Percentiles rank a stretch among this genome's conserved stretches.
Conservation (phyloP, 1,284 basidiomycete genomes). For the Ustilago vetiveriae region DNA sequence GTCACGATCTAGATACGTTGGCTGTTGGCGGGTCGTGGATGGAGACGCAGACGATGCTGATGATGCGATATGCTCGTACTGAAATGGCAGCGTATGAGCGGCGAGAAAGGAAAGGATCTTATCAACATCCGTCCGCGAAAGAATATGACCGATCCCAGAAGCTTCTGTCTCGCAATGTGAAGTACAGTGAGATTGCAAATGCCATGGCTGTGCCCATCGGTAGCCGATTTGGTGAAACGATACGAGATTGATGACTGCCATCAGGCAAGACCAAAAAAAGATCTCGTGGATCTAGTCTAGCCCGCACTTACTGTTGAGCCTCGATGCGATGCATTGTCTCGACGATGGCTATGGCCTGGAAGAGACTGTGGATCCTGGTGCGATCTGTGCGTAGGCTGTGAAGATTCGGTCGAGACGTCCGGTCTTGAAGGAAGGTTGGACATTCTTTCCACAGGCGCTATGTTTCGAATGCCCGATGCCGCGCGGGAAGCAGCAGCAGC, state of each 20-base stretch:
- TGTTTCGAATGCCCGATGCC: neutral
- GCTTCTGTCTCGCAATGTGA: no score
- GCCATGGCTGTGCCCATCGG: no score
- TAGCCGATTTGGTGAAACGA: no score
- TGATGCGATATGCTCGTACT: slow-evolving; percentile 10
- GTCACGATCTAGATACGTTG: slow-evolving; percentile 22
- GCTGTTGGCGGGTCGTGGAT: neutral
- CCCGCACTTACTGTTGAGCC: slow-evolving; percentile 32
- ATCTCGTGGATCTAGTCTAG: slow-evolving; percentile 4
- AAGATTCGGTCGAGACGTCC: neutral
- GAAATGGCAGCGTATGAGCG: neutral
- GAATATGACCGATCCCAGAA: no score
- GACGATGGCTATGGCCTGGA: neutral
- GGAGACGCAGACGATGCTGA: neutral
- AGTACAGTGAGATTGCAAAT: no score
- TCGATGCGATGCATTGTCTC: neutral
- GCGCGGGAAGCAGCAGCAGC: neutral
- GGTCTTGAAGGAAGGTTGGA: slow-evolving; percentile 2
- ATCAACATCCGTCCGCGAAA: slow-evolving; percentile 17
- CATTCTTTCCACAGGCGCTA: neutral
- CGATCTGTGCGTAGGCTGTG: neutral
- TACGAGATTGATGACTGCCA: slow-evolving; percentile 4
- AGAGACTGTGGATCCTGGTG: neutral
- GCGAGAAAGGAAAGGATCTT: slow-evolving; percentile 3
- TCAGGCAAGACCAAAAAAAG: slow-evolving; percentile 5